Conservation (phyloP, 2,329 filamentous ascomycete species). For the Pseudogymnoascus sp. region DNA sequence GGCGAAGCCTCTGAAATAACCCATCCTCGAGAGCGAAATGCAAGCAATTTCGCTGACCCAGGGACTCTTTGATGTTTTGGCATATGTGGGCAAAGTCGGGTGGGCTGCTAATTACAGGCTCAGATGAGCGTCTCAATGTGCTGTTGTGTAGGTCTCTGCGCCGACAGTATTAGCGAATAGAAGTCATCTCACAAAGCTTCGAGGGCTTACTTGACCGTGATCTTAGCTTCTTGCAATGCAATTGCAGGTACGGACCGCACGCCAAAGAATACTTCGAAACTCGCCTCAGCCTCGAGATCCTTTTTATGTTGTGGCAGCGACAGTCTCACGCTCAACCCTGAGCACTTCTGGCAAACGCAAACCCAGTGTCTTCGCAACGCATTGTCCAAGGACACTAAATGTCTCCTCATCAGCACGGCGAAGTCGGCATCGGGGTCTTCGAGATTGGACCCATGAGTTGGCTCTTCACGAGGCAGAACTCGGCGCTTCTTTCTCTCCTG, state of each 20-base stretch:
- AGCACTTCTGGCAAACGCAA: slow-evolving; percentile 20
- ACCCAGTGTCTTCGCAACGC: slow-evolving; percentile 25
- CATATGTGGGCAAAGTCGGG: slow-evolving; percentile 18
- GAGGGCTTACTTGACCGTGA: slow-evolving; percentile 21
- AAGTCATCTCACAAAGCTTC: slow-evolving; percentile 13
- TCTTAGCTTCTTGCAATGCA: slow-evolving; percentile 22
- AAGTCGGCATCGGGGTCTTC: slow-evolving; percentile 21
- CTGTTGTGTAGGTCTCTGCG: background rate
- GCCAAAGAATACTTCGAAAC: slow-evolving; percentile 21
- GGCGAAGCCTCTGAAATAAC: slow-evolving; percentile 18
- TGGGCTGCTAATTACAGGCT: slow-evolving; percentile 12
- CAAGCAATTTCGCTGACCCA: slow-evolving; percentile 18
- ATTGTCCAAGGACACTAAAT: slow-evolving; percentile 24
- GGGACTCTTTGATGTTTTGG: slow-evolving; percentile 17
- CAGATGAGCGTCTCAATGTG: slow-evolving; percentile 2
- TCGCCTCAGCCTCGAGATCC: slow-evolving; percentile 10
- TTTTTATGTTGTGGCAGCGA: slow-evolving; percentile 17
- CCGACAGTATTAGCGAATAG: slow-evolving; percentile 14
- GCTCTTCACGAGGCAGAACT: slow-evolving; percentile 27
- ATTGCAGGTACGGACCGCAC: slow-evolving; percentile 19
- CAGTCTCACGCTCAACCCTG: slow-evolving; percentile 19
- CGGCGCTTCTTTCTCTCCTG: slow-evolving; percentile 26
- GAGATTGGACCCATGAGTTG: slow-evolving; percentile 13
- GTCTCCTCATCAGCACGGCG: slow-evolving; percentile 26
- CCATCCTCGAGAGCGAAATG: slow-evolving; percentile 16